Evolutionary conservation across 2,329 filamentous ascomycete genomes (phyloP).

Genomic region (Eurotiales sp.): DNA sequence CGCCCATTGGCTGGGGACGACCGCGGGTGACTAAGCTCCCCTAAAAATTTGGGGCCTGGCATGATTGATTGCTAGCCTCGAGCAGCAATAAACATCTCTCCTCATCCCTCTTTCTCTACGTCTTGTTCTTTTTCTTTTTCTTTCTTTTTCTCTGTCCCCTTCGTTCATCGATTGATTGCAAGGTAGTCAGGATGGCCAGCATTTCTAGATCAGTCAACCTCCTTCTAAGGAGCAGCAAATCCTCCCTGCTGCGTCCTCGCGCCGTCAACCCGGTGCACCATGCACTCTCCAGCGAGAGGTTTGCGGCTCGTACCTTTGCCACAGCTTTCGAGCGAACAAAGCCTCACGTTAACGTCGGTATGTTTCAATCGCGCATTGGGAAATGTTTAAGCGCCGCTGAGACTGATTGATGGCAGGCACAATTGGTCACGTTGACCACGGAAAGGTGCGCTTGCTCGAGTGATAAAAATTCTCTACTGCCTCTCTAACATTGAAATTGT

Average conservation of each 20-base stretch:
- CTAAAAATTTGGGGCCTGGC: constrained; percentile 32
- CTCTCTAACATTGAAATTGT: constrained; percentile 15
- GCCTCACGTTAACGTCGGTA: constrained; percentile 98
- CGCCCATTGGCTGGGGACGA: constrained; percentile 28
- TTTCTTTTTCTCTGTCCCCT: constrained; percentile 11
- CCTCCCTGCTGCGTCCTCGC: constrained; percentile 65
- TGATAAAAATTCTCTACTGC: constrained; percentile 10
- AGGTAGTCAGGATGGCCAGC: constrained; percentile 62
- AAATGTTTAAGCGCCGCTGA: constrained; percentile 1
- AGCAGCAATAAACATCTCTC: constrained; percentile 25
- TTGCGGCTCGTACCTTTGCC: constrained; percentile 54
- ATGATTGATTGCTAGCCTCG: constrained; percentile 19
- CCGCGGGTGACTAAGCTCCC: constrained; percentile 33
- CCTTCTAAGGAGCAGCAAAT: constrained; percentile 76
- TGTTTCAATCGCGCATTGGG: constrained; percentile 21
- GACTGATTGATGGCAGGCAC: constrained; percentile 57
- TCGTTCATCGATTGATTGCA: constrained; percentile 26
- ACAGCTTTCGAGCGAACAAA: constrained; percentile 79
- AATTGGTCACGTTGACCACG: constrained; percentile 99
- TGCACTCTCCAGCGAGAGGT: constrained; percentile 44
- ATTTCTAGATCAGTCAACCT: constrained; percentile 74
- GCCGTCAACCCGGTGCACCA: constrained; percentile 71
- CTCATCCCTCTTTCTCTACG: constrained; percentile 19
- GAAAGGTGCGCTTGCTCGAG: constrained; percentile 60
- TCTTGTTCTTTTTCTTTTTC: constrained; percentile 10